phyloP scores from a whole-genome alignment of 2,329 filamentous ascomycete genomes.

The Verticillium alfalfae region DNA sequence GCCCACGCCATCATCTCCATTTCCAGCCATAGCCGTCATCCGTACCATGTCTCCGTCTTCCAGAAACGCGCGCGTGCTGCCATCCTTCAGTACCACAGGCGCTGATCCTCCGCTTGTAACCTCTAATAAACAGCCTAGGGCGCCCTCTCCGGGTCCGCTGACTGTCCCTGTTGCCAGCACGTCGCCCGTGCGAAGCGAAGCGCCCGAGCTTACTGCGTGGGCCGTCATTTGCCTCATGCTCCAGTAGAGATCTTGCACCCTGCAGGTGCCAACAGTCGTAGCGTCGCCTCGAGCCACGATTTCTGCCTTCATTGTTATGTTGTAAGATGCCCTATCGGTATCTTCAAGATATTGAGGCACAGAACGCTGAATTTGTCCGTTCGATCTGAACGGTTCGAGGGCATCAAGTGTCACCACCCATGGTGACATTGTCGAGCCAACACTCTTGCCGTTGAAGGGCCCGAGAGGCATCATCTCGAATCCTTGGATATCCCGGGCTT shows the following conservation, averaged over 20 bases:
- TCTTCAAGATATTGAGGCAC: constrained; percentile 26
- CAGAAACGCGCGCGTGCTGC: constrained; percentile 25
- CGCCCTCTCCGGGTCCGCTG: constrained; percentile 23
- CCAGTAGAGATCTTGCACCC: constrained; percentile 29
- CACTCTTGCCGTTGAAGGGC: constrained; percentile 56
- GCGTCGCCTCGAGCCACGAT: constrained; percentile 14
- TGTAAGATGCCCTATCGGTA: constrained; percentile 25
- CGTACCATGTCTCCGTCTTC: constrained; percentile 33
- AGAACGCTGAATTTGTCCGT: constrained; percentile 14
- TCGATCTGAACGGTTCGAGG: constrained; percentile 51
- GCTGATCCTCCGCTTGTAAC: constrained; percentile 27
- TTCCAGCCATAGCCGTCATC: constrained; percentile 31
- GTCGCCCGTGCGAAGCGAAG: constrained; percentile 31
- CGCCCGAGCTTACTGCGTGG: constrained; percentile 29
- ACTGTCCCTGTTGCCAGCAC: constrained; percentile 36
- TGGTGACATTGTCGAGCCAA: constrained; percentile 53
- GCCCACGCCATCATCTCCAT: constrained; percentile 32
- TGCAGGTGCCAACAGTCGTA: constrained; percentile 20
- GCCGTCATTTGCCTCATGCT: constrained; percentile 28
- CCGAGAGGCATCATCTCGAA: constrained; percentile 57
- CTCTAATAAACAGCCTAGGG: constrained; percentile 34
- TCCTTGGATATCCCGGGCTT: constrained; percentile 55
- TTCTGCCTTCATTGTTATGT: constrained; percentile 22
- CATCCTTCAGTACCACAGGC: constrained; percentile 19
- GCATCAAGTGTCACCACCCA: constrained; percentile 59